Base-by-base conservation (phyloP, 345 rosid species). In the Populus simonii region DNA sequence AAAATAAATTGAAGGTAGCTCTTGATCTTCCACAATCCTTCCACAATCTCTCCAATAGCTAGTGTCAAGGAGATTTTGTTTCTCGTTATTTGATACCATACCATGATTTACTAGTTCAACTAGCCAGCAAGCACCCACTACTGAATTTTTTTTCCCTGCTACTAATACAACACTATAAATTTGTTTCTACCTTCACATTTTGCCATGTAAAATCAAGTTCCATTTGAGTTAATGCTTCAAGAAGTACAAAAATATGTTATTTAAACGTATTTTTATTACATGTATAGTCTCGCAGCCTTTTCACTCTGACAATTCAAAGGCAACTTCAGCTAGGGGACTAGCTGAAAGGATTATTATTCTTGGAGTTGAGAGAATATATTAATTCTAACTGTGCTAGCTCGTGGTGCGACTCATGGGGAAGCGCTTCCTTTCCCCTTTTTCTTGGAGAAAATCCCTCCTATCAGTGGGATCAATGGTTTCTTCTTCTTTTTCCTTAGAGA, bases 371-470 rank as follows among this genome's bases (percentile, higher is more conserved):
- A 23, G n/a, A n/a, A 23, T 23, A 59, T 23, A 25, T n/a, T 23
- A 59, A 59, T 59, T 59, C 23, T n/a, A 12, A 12, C 11, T 23
- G 65, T 59, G 65, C 39, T 5, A 18, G 65, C 25, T 8, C 8
- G 13, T 36, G 22, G 11, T 35, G 67, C 45, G 61, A 63, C 47
- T 73, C 77, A 36, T 22, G 81, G 41, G 38, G 77, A 57, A 20
- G 72, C 17, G 45, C 67, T 27, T 6, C 67, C 22, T 61, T 61
- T 36, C 35, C 29, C 22, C 10, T 27, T 87, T 77, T 83, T 93
- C 92, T 79, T 92, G 2, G 89, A 85, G 84, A 93, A 92, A 36
- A 93, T 81, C 43, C 88, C 89, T 75, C 92, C 92, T 78, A 92
- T 83, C 47, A 92, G 82, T 31, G 95, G 90, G 7, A 93, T 79